These are phyloP conservation scores for Trypanosoma cruzi DNA, from an alignment of 208 protist genomes.

Conservation along the genomic window DNA sequence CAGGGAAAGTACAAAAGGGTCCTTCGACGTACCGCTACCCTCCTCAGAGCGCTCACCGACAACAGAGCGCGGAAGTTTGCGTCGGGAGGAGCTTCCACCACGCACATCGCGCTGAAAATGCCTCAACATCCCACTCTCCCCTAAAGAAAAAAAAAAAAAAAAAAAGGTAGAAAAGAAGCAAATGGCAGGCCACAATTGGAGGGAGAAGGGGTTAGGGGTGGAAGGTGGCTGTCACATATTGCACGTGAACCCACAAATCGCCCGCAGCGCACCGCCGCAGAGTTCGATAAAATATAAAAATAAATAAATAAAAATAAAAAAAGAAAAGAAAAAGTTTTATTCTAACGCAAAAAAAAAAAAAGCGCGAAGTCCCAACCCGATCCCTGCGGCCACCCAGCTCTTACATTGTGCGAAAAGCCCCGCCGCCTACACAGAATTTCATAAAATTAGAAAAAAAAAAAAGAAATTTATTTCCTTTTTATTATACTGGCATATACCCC, in stretches of 20 bases:
- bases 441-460: slow-evolving; percentile 18
- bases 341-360: background rate
- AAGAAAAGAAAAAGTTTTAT: slow-evolving; percentile 15
- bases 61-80: background rate
- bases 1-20: slow-evolving; percentile 58
- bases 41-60: slow-evolving; percentile 14
- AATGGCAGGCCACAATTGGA: slow-evolving; percentile 3
- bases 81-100: background rate
- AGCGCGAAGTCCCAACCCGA: background rate
- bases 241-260: background rate
- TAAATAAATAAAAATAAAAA: slow-evolving; percentile 21
- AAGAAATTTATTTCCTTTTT: too few species aligned
- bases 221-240: background rate
- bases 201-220: background rate
- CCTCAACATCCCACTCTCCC: slow-evolving; percentile 54
- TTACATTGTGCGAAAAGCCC: background rate
- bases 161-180: slow-evolving; percentile 13
- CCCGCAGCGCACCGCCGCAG: background rate
- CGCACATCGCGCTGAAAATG: slow-evolving; percentile 29
- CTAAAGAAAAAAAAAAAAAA: slow-evolving; percentile 16
- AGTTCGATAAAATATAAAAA: slow-evolving; percentile 19
- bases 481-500: background rate
- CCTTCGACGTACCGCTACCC: slow-evolving; percentile 39
- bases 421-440: background rate
- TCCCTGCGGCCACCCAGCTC: background rate